phyloP scores from a whole-genome alignment of 805 yeast genomes.

The Wickerhamomyces pijperi region DNA sequence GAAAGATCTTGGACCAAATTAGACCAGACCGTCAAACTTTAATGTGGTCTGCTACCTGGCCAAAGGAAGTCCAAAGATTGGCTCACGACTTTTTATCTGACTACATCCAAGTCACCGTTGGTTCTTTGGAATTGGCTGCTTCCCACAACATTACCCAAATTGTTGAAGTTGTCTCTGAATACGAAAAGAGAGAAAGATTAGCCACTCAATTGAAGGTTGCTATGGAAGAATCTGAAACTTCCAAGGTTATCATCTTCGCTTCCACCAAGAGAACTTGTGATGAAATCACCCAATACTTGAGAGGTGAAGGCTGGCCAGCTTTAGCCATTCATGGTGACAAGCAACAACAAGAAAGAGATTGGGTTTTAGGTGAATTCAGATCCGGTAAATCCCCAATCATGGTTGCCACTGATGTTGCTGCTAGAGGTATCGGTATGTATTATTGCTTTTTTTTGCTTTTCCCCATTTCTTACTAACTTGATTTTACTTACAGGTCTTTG shows the following conservation, averaged over 20 bases:
- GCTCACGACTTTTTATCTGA: slow-evolving; percentile 87
- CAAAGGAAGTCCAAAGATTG: slow-evolving; percentile 89
- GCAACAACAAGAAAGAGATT: slow-evolving; percentile 95
- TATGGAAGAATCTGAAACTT: slow-evolving; percentile 45
- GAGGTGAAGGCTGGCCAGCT: slow-evolving; percentile 98
- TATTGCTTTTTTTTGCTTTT: slow-evolving; percentile 4
- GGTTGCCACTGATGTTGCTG: slow-evolving; percentile 99
- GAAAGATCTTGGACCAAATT: slow-evolving; percentile 95
- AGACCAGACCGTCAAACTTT: slow-evolving; percentile 99
- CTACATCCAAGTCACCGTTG: slow-evolving; percentile 93
- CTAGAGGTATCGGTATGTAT: slow-evolving; percentile 98
- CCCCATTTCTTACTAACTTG: slow-evolving; percentile 10
- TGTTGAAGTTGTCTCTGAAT: slow-evolving; percentile 84
- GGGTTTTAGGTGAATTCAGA: slow-evolving; percentile 93
- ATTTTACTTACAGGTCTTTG: slow-evolving; percentile 13
- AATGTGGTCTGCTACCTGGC: slow-evolving; percentile 99
- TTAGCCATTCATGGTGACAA: slow-evolving; percentile 98
- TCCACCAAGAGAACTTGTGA: slow-evolving; percentile 99
- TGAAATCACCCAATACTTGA: slow-evolving; percentile 79
- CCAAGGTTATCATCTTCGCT: slow-evolving; percentile 81
- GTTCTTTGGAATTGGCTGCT: slow-evolving; percentile 92
- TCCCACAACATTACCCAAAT: slow-evolving; percentile 92
- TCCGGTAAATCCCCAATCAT: slow-evolving; percentile 87
- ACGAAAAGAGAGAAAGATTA: slow-evolving; percentile 88
- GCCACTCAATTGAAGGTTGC: slow-evolving; percentile 75